Percentiles rank a stretch among this genome's conserved stretches.
These are phyloP conservation scores for Fusarium scirpi DNA, from an alignment of 2,329 filamentous ascomycete genomes.

Conservation along the genomic window DNA sequence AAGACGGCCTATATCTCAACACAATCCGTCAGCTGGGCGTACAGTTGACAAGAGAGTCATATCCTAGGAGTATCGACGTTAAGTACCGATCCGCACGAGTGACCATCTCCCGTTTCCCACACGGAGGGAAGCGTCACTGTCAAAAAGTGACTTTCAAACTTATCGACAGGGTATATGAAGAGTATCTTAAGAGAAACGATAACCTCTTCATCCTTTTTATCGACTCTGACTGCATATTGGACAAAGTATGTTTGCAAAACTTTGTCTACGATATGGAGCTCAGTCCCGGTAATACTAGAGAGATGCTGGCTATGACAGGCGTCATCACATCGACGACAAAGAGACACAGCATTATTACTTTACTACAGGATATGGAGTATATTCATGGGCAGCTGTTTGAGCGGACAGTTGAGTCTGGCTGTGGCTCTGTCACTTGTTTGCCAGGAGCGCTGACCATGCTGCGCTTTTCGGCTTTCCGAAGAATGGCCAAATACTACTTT, in stretches of 20 bases:
- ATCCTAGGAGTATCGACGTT: slow-evolving; percentile 92
- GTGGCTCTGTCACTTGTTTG: slow-evolving; percentile 92
- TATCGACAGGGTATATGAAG: slow-evolving; percentile 90
- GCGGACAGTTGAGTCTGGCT: slow-evolving; percentile 92
- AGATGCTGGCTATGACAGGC: slow-evolving; percentile 98
- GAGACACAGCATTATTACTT: slow-evolving; percentile 87
- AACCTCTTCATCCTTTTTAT: slow-evolving; percentile 97
- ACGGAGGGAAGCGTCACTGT: slow-evolving; percentile 93
- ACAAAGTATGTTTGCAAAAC: slow-evolving; percentile 92
- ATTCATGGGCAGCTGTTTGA: slow-evolving; percentile 97
- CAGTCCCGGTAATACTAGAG: slow-evolving; percentile 88
- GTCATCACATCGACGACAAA: slow-evolving; percentile 95
- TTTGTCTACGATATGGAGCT: slow-evolving; percentile 99
- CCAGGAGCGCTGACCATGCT: slow-evolving; percentile 96
- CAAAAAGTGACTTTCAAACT: slow-evolving; percentile 94
- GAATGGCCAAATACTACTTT: slow-evolving; percentile 99
- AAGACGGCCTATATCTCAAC: slow-evolving; percentile 89
- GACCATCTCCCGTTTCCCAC: slow-evolving; percentile 90
- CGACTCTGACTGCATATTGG: slow-evolving; percentile 95
- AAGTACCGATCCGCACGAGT: slow-evolving; percentile 84
- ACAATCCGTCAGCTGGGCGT: slow-evolving; percentile 89
- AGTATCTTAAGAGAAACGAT: slow-evolving; percentile 88
- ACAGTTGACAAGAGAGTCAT: slow-evolving; percentile 78
- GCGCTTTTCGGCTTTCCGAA: slow-evolving; percentile 93
- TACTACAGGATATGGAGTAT: slow-evolving; percentile 98